These are phyloP conservation scores for Phytophthora ohioensis DNA, from an alignment of 352 stramenopile genomes.

Conservation along the genomic window DNA sequence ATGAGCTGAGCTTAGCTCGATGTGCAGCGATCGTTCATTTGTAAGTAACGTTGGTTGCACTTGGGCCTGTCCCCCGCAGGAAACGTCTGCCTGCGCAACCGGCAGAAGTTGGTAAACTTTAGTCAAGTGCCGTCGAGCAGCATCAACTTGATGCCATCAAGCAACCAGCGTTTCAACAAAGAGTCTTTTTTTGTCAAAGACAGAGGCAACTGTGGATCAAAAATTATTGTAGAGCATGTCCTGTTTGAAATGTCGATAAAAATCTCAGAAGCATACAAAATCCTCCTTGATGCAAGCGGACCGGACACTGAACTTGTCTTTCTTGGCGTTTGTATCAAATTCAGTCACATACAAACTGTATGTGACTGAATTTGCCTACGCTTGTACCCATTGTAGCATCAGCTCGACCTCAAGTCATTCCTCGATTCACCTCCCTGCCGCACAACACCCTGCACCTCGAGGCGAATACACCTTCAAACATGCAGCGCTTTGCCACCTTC, in stretches of 20 bases:
- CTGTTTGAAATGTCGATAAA: constrained; percentile 13
- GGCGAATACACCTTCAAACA: constrained; percentile 19
- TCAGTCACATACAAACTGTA: not conserved
- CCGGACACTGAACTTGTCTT: constrained; percentile 16
- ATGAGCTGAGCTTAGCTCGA: no score
- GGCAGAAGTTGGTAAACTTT: not conserved
- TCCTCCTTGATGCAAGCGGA: not conserved
- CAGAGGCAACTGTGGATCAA: not conserved
- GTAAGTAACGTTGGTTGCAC: no score
- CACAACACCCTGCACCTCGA: not conserved
- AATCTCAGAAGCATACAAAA: constrained; percentile 11
- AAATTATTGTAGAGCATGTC: constrained; percentile 5
- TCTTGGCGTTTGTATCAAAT: constrained; percentile 11
- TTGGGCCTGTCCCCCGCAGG: no score
- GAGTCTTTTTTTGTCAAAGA: not conserved
- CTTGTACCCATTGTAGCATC: constrained; percentile 12
- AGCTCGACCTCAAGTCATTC: constrained; percentile 29
- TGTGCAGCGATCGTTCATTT: no score
- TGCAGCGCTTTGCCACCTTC: constrained; percentile 29
- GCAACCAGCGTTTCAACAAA: no score
- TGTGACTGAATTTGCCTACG: constrained; percentile 14
- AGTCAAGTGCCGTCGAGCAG: not conserved
- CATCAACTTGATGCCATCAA: not conserved
- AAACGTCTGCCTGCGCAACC: no score
- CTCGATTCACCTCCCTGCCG: constrained; percentile 28